Percentiles rank a stretch among this genome's conserved stretches.
Evolutionary conservation across 208 protist genomes (phyloP).

Genomic region (Cochliopodium minus): DNA sequence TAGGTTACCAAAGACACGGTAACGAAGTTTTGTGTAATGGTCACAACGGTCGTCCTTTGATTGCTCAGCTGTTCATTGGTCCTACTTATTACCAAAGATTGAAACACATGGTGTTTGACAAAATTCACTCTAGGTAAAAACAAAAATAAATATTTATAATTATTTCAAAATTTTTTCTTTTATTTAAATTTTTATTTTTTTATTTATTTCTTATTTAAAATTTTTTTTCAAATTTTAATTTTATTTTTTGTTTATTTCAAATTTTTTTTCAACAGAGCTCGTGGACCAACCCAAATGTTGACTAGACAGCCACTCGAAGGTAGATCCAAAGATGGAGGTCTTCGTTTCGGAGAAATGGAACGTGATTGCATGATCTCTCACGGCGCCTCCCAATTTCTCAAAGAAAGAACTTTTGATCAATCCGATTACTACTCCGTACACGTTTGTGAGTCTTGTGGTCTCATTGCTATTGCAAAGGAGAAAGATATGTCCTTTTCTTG

Average conservation of each 20-base stretch:
- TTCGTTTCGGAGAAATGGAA: slow-evolving; percentile 92
- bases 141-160: neutral
- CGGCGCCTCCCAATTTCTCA: slow-evolving; percentile 64
- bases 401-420: slow-evolving; percentile 63
- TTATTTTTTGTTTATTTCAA: too few species aligned
- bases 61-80: slow-evolving; percentile 72
- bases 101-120: slow-evolving; percentile 91
- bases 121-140: slow-evolving; percentile 66
- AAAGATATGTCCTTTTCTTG: slow-evolving; percentile 60
- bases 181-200: slow-evolving; percentile 8
- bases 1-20: slow-evolving; percentile 53
- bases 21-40: slow-evolving; percentile 83
- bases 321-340: slow-evolving; percentile 71
- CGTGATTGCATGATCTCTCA: slow-evolving; percentile 87
- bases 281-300: slow-evolving; percentile 65
- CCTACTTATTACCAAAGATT: slow-evolving; percentile 90
- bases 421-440: slow-evolving; percentile 67
- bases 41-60: slow-evolving; percentile 67
- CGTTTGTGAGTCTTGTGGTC: slow-evolving; percentile 75
- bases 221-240: slow-evolving; percentile 9
- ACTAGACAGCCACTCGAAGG: slow-evolving; percentile 81
- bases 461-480: slow-evolving; percentile 65
- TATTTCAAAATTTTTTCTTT: too few species aligned
- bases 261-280: slow-evolving; percentile 47
- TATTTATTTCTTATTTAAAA: slow-evolving; percentile 10